Percentiles rank a stretch among this genome's conserved stretches.
Conservation (phyloP, 2,329 filamentous ascomycete genomes). For the Aspergillus sp. region DNA sequence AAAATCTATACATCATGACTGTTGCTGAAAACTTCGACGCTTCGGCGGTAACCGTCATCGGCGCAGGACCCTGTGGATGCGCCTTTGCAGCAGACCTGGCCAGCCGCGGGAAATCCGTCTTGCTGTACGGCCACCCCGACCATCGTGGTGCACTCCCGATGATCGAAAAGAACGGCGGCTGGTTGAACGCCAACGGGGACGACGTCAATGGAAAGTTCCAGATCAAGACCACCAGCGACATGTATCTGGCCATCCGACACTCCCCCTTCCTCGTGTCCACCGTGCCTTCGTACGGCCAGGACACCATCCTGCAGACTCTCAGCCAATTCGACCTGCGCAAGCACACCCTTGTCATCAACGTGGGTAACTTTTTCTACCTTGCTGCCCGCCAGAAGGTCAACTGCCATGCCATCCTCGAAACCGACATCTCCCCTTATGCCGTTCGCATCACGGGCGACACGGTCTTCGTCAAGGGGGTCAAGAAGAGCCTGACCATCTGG, state of each 20-base stretch:
- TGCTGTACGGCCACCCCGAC: slow-evolving; percentile 14
- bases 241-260: slow-evolving; percentile 10
- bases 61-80: slow-evolving; percentile 11
- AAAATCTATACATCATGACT: background rate
- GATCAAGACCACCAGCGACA: slow-evolving; percentile 12
- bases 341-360: slow-evolving; percentile 12
- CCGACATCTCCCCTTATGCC: slow-evolving; percentile 12
- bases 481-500: slow-evolving; percentile 12
- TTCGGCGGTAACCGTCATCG: slow-evolving; percentile 8
- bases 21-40: background rate
- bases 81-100: slow-evolving; percentile 11
- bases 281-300: slow-evolving; percentile 9
- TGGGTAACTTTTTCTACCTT: slow-evolving; percentile 15
- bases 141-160: slow-evolving; percentile 11
- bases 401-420: slow-evolving; percentile 10
- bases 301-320: slow-evolving; percentile 6
- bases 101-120: slow-evolving; percentile 9
- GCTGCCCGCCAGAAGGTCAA: slow-evolving; percentile 12
- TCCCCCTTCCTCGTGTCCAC: slow-evolving; percentile 8
- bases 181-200: slow-evolving; percentile 7
- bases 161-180: slow-evolving; percentile 10
- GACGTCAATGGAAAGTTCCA: slow-evolving; percentile 8
- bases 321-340: slow-evolving; percentile 10
- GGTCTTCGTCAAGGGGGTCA: slow-evolving; percentile 11
- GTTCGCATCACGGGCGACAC: slow-evolving; percentile 6